These are phyloP conservation scores for Flaveria linearis DNA, from an alignment of 129 eudicot genomes.

Conservation along the genomic window DNA sequence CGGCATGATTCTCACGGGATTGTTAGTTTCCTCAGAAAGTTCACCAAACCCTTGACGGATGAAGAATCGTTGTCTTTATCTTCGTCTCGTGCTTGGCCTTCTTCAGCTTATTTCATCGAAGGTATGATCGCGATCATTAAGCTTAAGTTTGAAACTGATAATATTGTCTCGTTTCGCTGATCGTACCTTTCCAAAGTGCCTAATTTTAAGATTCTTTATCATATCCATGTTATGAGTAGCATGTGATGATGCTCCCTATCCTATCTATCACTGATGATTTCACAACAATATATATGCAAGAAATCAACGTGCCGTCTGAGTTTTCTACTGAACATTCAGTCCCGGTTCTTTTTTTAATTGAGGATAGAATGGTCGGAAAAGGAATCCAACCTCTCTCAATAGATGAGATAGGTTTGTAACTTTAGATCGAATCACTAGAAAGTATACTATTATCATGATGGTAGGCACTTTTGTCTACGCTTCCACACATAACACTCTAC, in stretches of 20 bases:
- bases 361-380: conserved; percentile 13
- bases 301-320: too few species aligned
- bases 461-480: neutral
- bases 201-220: too few species aligned
- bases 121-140: conserved; percentile 19
- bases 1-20: conserved; percentile 25
- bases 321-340: too few species aligned
- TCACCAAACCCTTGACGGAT: conserved; percentile 23
- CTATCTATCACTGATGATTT: too few species aligned
- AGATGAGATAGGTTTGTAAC: conserved; percentile 2
- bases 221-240: too few species aligned
- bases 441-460: conserved; percentile 3
- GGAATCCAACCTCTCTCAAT: conserved; percentile 9
- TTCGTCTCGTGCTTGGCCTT: conserved; percentile 52
- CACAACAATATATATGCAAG: too few species aligned
- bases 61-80: conserved; percentile 31
- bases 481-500: neutral
- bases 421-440: conserved; percentile 1
- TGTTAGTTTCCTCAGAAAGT: conserved; percentile 24
- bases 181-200: too few species aligned
- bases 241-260: too few species aligned
- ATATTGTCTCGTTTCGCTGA: neutral
- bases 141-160: neutral
- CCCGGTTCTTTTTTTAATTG: too few species aligned
- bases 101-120: conserved; percentile 42